Base-by-base conservation (phyloP, 2,329 filamentous ascomycete species). In the Apiospora arundinis region DNA sequence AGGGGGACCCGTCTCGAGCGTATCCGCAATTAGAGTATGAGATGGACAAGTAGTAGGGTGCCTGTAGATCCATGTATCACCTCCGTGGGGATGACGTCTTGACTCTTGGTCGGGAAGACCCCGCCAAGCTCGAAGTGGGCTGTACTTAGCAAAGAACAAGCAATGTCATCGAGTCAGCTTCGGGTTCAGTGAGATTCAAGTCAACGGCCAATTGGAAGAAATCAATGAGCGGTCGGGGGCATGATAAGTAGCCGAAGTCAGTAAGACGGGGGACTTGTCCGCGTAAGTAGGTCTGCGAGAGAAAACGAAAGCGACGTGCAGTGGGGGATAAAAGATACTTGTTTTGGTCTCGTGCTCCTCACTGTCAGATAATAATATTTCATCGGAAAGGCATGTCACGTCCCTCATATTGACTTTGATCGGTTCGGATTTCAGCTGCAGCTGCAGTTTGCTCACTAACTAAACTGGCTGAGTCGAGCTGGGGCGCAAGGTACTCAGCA, bases 21-120 rank as follows among this genome's bases (percentile, higher is more conserved):
- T 63, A 63, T 63, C 56, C 56, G 56, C 56, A 63, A 63, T 63
- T 63, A 37, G 52, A 60, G 52, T 14, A 37, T 60, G 16, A 60
- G 52, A 63, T 63, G 32, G 25, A 7, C 4, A 12, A 28, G 48
- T 16, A 25, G 18, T n/a, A 32, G 56, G 18, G 56, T 63, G 32
- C 56, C 56, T 63, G 56, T 63, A 63, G 56, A 63, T 63, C 56
- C 56, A 40, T 63, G 56, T 63, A 63, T 63, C 32, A 63, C 32
- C 66, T 68, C 44, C 66, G 25, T 68, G 66, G 66, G 66, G 66
- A 68, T 68, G 66, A 68, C 66, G 66, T 68, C 66, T 68, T 68
- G 66, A 46, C 65, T 32, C 65, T 45, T 37, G 25, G 7, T 2
- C 18, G 37, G 32, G 37, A 37, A 40, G 56, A 60, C 56, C 56